Base-by-base conservation (phyloP, 495 filamentous ascomycete genomes). In the Amorphotheca resinae region DNA sequence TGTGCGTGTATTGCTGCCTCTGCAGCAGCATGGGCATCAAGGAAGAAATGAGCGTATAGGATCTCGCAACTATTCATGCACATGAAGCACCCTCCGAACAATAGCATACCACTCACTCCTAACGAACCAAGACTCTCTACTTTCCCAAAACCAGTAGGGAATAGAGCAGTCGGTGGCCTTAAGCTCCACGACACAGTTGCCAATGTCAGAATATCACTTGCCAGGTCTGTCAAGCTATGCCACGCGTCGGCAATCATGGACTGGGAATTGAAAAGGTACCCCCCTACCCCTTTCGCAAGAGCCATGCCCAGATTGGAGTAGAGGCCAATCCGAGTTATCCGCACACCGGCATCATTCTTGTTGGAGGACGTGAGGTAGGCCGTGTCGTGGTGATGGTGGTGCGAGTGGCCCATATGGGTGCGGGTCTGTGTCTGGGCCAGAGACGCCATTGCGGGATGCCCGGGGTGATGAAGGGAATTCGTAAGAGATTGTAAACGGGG, bases 231-330 rank as follows among this genome's bases (percentile, higher is more conserved):
- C 28, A 95, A 67, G 38, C 85, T 85, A 64, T 98, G 91, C 61
- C 93, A 86, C 39, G 87, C 91, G 64, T 98, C 91, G 48, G 91
- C 91, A 47, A 93, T 73, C 62, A 98, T 80, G 41, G 86, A 78
- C 63, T 95, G 86, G 17, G 87, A 94, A 63, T 94, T 85, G 65
- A 98, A 94, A 46, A 78, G 67, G 60, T 91, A 95, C 47, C 91
- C 91, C 25, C 89, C 91, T 31, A 86, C 67, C 20, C 88, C 91
- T 54, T 98, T 98, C 26, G 75, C 80, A 52, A 95, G 70, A 25
- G 89, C 91, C 91, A 98, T 95, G 49, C 77, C 74, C 2, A 95
- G 73, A 57, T 98, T 98, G 43, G 88, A 86, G 53, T 82, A 80
- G 26, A 98, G 73, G 6, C 91, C 91, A 54, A 95, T 79, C 40